Evolutionary conservation across 768 basidiomycete species (phyloP), one percentile per base, ranked within the genome.

Genomic region (Lactifluus rugatus): DNA sequence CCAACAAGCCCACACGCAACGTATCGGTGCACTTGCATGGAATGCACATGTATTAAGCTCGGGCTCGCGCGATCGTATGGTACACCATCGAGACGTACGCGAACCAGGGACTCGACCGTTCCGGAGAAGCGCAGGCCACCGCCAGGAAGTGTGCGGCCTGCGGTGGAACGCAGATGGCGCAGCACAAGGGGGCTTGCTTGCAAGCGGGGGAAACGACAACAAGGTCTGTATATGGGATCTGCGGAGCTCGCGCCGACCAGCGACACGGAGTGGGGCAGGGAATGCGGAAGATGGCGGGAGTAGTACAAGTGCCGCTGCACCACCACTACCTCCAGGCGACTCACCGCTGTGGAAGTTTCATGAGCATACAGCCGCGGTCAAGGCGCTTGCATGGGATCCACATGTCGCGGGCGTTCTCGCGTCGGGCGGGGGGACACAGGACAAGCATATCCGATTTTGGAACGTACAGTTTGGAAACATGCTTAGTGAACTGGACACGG

Each of bases 141-240:
- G 85, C 26, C 96, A 99, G 67, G 95, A 98, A 69, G 93, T 99
- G 1, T 99, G 95, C 69, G 95, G 95, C 3, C 72, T 99, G 45
- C 86, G 89, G 57, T 99, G 94, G 95, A 93, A 86, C 66, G 76
- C 78, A 13, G 75, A 78, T 41, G 76, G 75, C 44, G 72, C 74
- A 37, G 58, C 71, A 51, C 65, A 76, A 62, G 69, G 70, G 8
- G 84, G 84, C 8, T 78, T 78, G 31, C 79, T 99, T 4, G 95
- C 95, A 3, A 92, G 88, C 63, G 95, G 95, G 2, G 95, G 95
- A 0, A 99, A 99, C 69, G 95, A 99, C 72, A 99, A 99, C 73
- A 97, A 97, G 74, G 89, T 99, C 17, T 93, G 91, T 66, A 93
- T 99, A 53, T 99, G 94, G 91, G 93, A 97, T 68, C 73, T 92